phyloP scores from a whole-genome alignment of 148 eudicot species.

The Pharnaceum exiguum region DNA sequence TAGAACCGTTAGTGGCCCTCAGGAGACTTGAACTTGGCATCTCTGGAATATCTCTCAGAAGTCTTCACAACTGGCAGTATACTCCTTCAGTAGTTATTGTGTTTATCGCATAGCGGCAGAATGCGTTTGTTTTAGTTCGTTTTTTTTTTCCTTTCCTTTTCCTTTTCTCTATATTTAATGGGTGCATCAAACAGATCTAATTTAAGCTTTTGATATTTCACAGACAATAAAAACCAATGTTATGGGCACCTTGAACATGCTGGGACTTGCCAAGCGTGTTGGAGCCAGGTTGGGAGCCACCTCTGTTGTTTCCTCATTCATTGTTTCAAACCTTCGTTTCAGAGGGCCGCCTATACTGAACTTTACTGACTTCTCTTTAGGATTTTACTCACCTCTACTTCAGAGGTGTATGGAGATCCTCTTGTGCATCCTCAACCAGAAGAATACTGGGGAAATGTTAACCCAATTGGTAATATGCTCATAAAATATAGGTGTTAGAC shows the following conservation, averaged over 20 bases:
- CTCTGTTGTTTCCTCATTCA: not conserved
- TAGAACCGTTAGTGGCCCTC: no score
- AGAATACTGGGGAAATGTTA: conserved; percentile 98
- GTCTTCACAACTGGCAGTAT: no score
- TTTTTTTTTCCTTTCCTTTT: not conserved
- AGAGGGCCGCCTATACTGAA: no score
- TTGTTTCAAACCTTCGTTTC: not conserved
- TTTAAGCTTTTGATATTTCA: not conserved
- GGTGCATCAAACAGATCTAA: not conserved
- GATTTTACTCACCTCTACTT: conserved; percentile 86
- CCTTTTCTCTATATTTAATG: not conserved
- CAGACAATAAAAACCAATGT: conserved; percentile 99
- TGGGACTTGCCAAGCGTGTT: conserved; percentile 97
- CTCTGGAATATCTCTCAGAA: no score
- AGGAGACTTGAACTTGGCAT: no score
- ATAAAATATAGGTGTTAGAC: no score
- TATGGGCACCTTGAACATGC: conserved; percentile 94
- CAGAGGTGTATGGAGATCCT: conserved; percentile 95
- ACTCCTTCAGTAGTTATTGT: no score
- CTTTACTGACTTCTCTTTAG: conserved; percentile 20
- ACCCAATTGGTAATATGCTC: conserved; percentile 76
- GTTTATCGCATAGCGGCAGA: no score
- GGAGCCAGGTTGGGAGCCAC: conserved; percentile 72
- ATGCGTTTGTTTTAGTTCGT: no score
- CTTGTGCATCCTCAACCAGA: conserved; percentile 85